phyloP scores from a whole-genome alignment of 768 basidiomycete species.

The Suillus occidentalis region DNA sequence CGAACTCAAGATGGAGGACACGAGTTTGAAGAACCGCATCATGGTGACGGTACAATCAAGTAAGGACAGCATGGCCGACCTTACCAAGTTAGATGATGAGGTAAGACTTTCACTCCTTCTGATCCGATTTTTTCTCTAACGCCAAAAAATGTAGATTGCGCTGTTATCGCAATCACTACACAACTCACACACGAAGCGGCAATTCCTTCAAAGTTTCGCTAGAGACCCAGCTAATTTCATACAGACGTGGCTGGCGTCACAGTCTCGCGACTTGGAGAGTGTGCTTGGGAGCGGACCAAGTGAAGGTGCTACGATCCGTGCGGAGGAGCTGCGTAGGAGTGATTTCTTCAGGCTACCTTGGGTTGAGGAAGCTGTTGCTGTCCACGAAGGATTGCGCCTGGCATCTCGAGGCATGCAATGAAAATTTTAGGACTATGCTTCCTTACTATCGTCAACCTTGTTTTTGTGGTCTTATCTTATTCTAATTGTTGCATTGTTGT shows the following conservation, averaged over 20 bases:
- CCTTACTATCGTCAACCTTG: conserved; percentile 1
- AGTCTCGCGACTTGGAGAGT: conserved; percentile 87
- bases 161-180: conserved; percentile 81
- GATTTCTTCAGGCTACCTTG: conserved; percentile 92
- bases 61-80: conserved; percentile 66
- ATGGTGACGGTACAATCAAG: conserved; percentile 64
- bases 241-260: conserved; percentile 88
- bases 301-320: conserved; percentile 76
- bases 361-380: conserved; percentile 86
- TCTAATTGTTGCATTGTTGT: conserved; percentile 6
- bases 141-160: conserved; percentile 57
- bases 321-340: conserved; percentile 84
- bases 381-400: conserved; percentile 79
- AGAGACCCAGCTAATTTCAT: conserved; percentile 78
- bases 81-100: conserved; percentile 85
- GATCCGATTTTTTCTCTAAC: conserved; percentile 17
- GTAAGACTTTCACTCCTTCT: conserved; percentile 38
- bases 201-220: conserved; percentile 83
- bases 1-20: conserved; percentile 86
- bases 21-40: conserved; percentile 71
- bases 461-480: conserved; percentile 1
- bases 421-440: neutral
- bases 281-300: conserved; percentile 86
- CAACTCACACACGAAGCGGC: conserved; percentile 82
- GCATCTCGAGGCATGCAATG: conserved; percentile 50